phyloP scores from a whole-genome alignment of 2,329 filamentous ascomycete genomes.

The Neonectria sp. region DNA sequence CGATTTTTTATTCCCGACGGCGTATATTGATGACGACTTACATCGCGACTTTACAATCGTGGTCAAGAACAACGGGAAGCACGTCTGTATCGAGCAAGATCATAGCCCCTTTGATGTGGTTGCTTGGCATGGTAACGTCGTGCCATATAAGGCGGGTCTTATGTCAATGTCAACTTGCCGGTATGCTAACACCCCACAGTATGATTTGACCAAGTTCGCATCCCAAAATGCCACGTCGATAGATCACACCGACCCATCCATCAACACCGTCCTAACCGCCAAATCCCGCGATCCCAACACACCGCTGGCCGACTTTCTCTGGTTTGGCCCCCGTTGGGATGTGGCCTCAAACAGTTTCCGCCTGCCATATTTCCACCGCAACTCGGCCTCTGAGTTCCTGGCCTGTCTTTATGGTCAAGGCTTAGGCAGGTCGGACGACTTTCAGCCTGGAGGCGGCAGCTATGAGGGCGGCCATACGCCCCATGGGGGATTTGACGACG shows the following conservation, averaged over 20 bases:
- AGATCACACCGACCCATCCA: constrained; percentile 26
- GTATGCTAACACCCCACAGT: constrained; percentile 1
- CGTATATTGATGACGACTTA: constrained; percentile 20
- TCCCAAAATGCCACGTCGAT: constrained; percentile 23
- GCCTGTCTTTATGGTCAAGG: constrained; percentile 26
- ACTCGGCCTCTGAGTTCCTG: constrained; percentile 12
- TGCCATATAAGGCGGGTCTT: constrained; percentile 27
- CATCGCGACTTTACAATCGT: constrained; percentile 21
- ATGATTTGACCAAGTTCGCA: constrained; percentile 30
- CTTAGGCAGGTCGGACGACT: constrained; percentile 24
- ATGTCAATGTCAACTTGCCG: too few species aligned
- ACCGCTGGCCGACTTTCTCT: constrained; percentile 17
- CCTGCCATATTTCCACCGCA: constrained; percentile 17
- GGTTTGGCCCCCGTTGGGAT: constrained; percentile 20
- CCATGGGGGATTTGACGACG: constrained; percentile 25
- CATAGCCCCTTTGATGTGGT: constrained; percentile 33
- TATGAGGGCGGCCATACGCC: constrained; percentile 32
- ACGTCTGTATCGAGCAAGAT: constrained; percentile 27
- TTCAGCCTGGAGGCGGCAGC: constrained; percentile 17
- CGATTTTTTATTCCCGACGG: constrained; percentile 27
- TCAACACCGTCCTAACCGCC: constrained; percentile 28
- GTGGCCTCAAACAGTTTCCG: constrained; percentile 26
- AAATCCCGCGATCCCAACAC: constrained; percentile 21
- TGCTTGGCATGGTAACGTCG: constrained; percentile 30
- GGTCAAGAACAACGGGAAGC: constrained; percentile 27